Base-by-base conservation (phyloP, 345 rosid genomes). In the Rhizophora apiculata region DNA sequence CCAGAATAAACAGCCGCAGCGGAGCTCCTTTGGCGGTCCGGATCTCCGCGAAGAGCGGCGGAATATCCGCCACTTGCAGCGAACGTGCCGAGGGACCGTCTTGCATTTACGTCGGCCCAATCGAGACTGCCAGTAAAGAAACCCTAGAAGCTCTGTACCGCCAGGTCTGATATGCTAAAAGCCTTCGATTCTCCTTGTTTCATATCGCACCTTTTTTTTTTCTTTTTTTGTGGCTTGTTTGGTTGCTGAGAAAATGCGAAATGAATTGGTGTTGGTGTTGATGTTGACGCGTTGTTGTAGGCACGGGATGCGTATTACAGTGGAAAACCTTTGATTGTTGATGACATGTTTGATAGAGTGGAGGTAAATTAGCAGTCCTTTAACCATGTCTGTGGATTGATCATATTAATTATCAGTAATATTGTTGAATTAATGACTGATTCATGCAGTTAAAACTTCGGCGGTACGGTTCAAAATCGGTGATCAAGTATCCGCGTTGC, bases 291-390 rank as follows among this genome's bases (percentile, higher is more conserved):
- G n/a, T 62, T 48, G 30, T 10, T 55, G 60, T 76, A 94, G 96
- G 98, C 98, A 4, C 80, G 85, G 69, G 89, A 91, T 81, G 89
- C 98, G 11, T 91, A 94, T 75, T 91, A 94, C 81, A 88, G 82
- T 64, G 98, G 96, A 5, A 74, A 84, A 70, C 98, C 97, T 69
- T 73, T 94, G 80, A 94, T 94, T 67, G 79, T 87, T 63, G 97
- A 91, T 58, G 97, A 89, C 83, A 94, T 94, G 97, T 94, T 94
- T 84, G 97, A 91, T 75, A 85, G 96, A 86, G 95, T 91, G 63
- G 96, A 94, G 98, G 98, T 94, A 77, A 79, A 52, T 39, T 52
- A 15, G 49, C 22, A 3, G 19, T 34, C 29, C 22, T 8, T 64
- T 29, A 18, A 53, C 20, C 24, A 8, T 18, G n/a, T 10, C 13